Evolutionary conservation across 306 rosid genomes (phyloP).

Genomic region (Sophora flavescens): DNA sequence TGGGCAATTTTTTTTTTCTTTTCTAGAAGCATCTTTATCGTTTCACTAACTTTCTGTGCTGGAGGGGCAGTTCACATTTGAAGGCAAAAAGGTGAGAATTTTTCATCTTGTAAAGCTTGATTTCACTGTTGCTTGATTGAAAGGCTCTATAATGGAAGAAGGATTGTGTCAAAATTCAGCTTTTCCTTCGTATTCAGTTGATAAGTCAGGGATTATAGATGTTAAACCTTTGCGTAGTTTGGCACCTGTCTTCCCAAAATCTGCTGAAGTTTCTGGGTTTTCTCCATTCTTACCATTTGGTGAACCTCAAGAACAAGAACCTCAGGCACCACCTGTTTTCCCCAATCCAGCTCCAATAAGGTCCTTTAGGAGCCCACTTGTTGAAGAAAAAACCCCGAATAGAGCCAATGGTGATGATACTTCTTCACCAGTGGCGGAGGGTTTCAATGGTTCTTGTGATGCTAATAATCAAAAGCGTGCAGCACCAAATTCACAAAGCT

Average conservation of each 20-base stretch:
- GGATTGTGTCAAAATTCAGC: conserved; percentile 43
- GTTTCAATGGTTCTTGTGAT: not conserved
- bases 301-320: conserved; percentile 38
- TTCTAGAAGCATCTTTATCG: not conserved
- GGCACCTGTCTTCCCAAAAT: conserved; percentile 60
- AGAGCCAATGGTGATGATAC: not conserved
- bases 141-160: conserved; percentile 59
- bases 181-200: conserved; percentile 51
- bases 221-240: conserved; percentile 66
- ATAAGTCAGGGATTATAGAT: conserved; percentile 62
- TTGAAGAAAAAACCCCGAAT: conserved; percentile 25
- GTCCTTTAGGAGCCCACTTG: conserved; percentile 47
- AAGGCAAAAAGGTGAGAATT: not conserved
- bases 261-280: conserved; percentile 52
- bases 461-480: not conserved
- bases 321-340: conserved; percentile 44
- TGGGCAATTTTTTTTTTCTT: not conserved
- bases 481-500: not conserved
- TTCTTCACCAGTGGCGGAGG: not conserved
- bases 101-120: conserved; percentile 11
- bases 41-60: no score
- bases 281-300: conserved; percentile 56
- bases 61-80: not conserved
- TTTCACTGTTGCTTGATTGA: conserved; percentile 5
- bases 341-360: conserved; percentile 57